Evolutionary conservation across 2,329 filamentous ascomycete genomes (phyloP).

Genomic region (Alternaria atra): DNA sequence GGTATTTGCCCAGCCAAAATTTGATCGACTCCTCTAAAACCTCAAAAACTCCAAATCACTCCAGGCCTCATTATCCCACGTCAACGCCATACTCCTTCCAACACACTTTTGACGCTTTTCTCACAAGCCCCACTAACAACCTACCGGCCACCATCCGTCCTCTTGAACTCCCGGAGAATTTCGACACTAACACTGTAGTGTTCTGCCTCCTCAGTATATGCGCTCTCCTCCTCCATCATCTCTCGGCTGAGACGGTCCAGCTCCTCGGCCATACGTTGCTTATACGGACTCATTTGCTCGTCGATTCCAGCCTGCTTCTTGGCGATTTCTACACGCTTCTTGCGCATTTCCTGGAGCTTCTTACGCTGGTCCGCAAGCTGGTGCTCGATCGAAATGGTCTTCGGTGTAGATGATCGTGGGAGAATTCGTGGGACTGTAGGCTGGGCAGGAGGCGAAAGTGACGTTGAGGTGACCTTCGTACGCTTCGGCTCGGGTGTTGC

Average conservation of each 20-base stretch:
- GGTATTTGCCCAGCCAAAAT: not conserved
- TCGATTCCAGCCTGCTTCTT: conserved; percentile 29
- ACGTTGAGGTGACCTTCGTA: conserved; percentile 5
- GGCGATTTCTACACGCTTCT: conserved; percentile 23
- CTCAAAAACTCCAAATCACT: conserved; percentile 3
- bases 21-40: fast-evolving
- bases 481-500: conserved; percentile 19
- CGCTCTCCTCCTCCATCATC: conserved; percentile 27
- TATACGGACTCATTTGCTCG: conserved; percentile 24
- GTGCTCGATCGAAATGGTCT: conserved; percentile 11
- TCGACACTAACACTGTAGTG: conserved; percentile 22
- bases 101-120: not conserved
- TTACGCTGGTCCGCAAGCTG: conserved; percentile 31
- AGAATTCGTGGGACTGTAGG: not conserved
- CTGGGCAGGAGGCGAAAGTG: not conserved
- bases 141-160: conserved; percentile 8
- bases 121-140: not conserved
- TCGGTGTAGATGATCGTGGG: conserved; percentile 10
- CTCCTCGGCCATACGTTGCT: conserved; percentile 31
- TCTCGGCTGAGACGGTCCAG: conserved; percentile 28
- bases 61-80: conserved; percentile 4
- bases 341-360: conserved; percentile 20
- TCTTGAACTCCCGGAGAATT: conserved; percentile 30
- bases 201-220: conserved; percentile 25
- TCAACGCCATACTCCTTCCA: not conserved